These are phyloP conservation scores for Hypomyces perniciosus DNA, from an alignment of 2,329 filamentous ascomycete species.

Conservation along the genomic window DNA sequence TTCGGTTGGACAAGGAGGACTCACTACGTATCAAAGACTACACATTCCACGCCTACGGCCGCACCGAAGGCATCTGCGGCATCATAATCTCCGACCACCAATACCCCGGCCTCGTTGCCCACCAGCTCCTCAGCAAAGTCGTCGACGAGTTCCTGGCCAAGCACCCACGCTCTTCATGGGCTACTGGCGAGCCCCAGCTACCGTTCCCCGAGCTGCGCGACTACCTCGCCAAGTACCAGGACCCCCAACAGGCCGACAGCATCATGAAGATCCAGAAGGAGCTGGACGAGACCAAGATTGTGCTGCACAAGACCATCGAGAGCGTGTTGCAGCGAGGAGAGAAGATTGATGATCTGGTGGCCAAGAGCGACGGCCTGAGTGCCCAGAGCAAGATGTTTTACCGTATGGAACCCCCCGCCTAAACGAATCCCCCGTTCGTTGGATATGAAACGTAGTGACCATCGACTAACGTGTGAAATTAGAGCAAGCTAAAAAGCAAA, in stretches of 20 bases:
- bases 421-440: background rate
- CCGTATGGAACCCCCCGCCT: constrained; percentile 43
- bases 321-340: constrained; percentile 81
- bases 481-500: constrained; percentile 72
- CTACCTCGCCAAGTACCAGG: constrained; percentile 70
- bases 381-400: constrained; percentile 98
- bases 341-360: constrained; percentile 91
- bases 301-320: constrained; percentile 95
- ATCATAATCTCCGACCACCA: constrained; percentile 73
- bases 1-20: background rate
- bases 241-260: constrained; percentile 82
- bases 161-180: constrained; percentile 66
- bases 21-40: constrained; percentile 41
- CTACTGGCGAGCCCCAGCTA: constrained; percentile 47
- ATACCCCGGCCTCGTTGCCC: constrained; percentile 73
- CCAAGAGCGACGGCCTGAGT: constrained; percentile 87
- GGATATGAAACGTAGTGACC: background rate
- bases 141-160: constrained; percentile 79
- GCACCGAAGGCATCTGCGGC: constrained; percentile 67
- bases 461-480: constrained; percentile 9
- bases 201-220: constrained; percentile 70
- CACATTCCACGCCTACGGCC: constrained; percentile 72
- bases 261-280: constrained; percentile 96
- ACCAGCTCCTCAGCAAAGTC: constrained; percentile 79
- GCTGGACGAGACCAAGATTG: constrained; percentile 94